Conservation (phyloP, 2,329 filamentous ascomycete species). For the Drechslera avenae region DNA sequence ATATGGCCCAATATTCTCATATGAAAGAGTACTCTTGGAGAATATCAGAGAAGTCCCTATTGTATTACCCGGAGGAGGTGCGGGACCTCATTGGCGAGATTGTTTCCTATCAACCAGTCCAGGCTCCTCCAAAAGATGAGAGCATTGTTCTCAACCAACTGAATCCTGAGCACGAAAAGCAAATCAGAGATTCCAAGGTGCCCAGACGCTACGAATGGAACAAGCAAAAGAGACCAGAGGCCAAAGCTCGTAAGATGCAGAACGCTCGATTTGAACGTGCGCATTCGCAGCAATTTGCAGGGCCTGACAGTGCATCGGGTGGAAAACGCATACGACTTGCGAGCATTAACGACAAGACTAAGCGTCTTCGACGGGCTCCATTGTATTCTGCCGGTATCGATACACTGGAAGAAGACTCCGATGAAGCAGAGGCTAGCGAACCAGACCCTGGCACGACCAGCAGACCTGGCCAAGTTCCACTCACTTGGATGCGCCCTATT, state of each 20-base stretch:
- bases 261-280: slow-evolving; percentile 27
- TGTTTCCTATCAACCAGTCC: slow-evolving; percentile 22
- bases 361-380: slow-evolving; percentile 23
- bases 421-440: slow-evolving; percentile 8
- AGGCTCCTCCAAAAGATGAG: slow-evolving; percentile 35
- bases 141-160: slow-evolving; percentile 31
- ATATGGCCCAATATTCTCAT: slow-evolving; percentile 54
- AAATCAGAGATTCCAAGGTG: slow-evolving; percentile 26
- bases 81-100: slow-evolving; percentile 31
- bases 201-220: slow-evolving; percentile 19
- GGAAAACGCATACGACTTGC: slow-evolving; percentile 30
- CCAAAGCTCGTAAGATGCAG: slow-evolving; percentile 24
- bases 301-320: slow-evolving; percentile 11
- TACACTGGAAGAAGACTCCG: slow-evolving; percentile 16
- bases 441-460: slow-evolving; percentile 5
- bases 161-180: slow-evolving; percentile 26
- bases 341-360: slow-evolving; percentile 36
- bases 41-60: slow-evolving; percentile 27
- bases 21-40: slow-evolving; percentile 6
- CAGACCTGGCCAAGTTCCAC: slow-evolving; percentile 15
- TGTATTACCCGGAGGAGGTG: slow-evolving; percentile 43
- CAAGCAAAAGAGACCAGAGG: slow-evolving; percentile 24
- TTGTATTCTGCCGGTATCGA: slow-evolving; percentile 5
- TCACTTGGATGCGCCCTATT: slow-evolving; percentile 14
- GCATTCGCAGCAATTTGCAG: slow-evolving; percentile 12